Percentiles rank a stretch among this genome's conserved stretches.
Evolutionary conservation across 257 asterid genomes (phyloP).

Genomic region (Solanum megistacrolobum): DNA sequence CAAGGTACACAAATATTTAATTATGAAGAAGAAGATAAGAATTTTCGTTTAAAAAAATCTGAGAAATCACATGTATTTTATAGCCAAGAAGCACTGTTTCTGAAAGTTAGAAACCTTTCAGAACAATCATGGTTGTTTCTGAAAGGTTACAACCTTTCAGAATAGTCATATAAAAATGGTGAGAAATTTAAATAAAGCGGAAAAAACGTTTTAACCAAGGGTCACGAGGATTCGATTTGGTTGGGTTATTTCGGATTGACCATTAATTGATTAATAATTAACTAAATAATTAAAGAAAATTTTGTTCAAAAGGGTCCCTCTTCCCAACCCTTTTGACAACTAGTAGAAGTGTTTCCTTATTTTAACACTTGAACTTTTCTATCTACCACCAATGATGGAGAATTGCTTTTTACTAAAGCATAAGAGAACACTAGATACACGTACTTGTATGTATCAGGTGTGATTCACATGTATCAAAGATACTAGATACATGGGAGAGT

Average conservation of each 20-base stretch:
- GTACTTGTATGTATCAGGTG: not conserved
- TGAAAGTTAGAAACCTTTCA: not conserved
- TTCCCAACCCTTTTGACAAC: not conserved
- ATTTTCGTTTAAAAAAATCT: no score
- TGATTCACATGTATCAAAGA: not conserved
- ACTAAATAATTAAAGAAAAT: no score
- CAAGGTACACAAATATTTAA: no score
- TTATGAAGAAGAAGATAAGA: not conserved
- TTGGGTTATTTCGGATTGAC: not conserved
- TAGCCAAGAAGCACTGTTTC: not conserved
- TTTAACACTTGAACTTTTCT: not conserved
- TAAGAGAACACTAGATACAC: not conserved
- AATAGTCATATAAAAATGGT: rapidly evolving
- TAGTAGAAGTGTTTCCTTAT: no score
- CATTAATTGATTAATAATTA: no score
- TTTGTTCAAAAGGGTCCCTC: not conserved
- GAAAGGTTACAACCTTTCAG: no score
- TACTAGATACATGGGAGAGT: no score
- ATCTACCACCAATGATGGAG: not conserved
- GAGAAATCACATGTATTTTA: not conserved
- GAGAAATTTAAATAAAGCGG: no score
- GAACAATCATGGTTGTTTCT: no score
- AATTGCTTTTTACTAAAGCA: no score
- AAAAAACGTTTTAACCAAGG: not conserved
- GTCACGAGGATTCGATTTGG: not conserved